A percentile compares a stretch with the other conserved stretches of the same genome.
phyloP scores from a whole-genome alignment of 805 yeast genomes.

The Candida khao-thaluensis region DNA sequence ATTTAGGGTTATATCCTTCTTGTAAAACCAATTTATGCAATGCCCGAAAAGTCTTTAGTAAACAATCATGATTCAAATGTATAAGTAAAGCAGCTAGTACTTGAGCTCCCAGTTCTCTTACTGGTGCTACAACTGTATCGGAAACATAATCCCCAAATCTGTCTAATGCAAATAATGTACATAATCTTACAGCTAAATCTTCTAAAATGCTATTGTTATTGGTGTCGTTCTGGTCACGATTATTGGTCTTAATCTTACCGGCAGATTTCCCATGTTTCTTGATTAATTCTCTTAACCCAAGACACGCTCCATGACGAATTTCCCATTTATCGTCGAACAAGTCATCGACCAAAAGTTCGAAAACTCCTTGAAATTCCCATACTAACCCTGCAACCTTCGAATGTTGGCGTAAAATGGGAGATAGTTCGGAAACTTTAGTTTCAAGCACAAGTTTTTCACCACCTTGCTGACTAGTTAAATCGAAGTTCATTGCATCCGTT shows the following conservation, averaged over 20 bases:
- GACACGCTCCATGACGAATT: constrained; percentile 90
- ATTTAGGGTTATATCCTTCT: constrained; percentile 46
- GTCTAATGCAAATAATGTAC: constrained; percentile 87
- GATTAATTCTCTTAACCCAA: constrained; percentile 85
- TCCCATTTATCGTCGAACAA: constrained; percentile 90
- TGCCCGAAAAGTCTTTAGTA: constrained; percentile 61
- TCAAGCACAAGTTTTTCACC: constrained; percentile 84
- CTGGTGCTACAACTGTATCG: constrained; percentile 98
- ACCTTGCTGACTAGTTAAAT: constrained; percentile 76
- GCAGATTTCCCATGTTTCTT: constrained; percentile 82
- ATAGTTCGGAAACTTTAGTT: constrained; percentile 60
- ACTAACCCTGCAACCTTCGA: constrained; percentile 69
- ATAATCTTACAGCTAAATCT: constrained; percentile 80
- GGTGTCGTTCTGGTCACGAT: constrained; percentile 58
- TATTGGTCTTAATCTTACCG: constrained; percentile 70
- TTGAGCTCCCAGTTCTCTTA: constrained; percentile 94
- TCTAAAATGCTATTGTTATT: constrained; percentile 73
- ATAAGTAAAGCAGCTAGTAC: constrained; percentile 82
- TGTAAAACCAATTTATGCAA: constrained; percentile 73
- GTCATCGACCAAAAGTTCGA: constrained; percentile 75
- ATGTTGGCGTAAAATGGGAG: constrained; percentile 69
- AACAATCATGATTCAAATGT: constrained; percentile 63
- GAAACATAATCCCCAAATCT: constrained; percentile 96
- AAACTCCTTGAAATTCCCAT: constrained; percentile 95
- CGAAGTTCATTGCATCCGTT: constrained; percentile 36